Percentiles rank a stretch among this genome's conserved stretches.
These are phyloP conservation scores for Melocanna baccifera DNA, from an alignment of 176 grass and related monocot species.

Conservation along the genomic window DNA sequence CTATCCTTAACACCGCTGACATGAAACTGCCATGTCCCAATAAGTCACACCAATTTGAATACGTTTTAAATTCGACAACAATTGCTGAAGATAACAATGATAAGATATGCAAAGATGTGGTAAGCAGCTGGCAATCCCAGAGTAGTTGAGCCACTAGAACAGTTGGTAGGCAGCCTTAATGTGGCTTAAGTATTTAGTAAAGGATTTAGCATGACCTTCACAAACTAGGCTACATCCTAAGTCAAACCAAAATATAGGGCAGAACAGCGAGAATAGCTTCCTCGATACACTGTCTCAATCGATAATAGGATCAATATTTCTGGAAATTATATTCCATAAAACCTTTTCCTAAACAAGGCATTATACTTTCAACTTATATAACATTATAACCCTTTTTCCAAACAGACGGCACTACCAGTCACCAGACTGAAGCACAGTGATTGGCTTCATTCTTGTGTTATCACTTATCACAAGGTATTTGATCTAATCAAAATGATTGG, in stretches of 20 bases:
- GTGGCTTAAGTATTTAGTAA: constrained; percentile 20
- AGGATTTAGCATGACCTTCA: constrained; percentile 14
- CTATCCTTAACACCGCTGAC: too few relatives aligned
- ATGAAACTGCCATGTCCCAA: background rate
- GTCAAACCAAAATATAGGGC: constrained; percentile 12
- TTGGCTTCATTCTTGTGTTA: background rate
- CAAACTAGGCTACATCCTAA: constrained; percentile 2
- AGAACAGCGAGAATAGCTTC: background rate
- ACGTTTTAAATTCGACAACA: background rate
- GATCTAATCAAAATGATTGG: background rate
- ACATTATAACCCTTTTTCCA: background rate
- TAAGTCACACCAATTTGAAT: constrained; percentile 13
- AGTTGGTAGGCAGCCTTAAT: constrained; percentile 19
- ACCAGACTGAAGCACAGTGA: background rate
- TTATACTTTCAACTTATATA: background rate
- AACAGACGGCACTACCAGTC: background rate
- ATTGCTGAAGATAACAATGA: background rate
- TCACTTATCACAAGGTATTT: background rate
- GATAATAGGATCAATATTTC: background rate
- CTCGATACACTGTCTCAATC: background rate
- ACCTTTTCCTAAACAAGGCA: background rate
- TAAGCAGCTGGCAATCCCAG: constrained; percentile 2
- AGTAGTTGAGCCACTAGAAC: background rate
- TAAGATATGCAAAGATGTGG: constrained; percentile 9
- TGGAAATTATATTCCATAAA: background rate